Base-by-base conservation (phyloP, 1,139 yeast genomes). In the Yamadazyma epiphylla region DNA sequence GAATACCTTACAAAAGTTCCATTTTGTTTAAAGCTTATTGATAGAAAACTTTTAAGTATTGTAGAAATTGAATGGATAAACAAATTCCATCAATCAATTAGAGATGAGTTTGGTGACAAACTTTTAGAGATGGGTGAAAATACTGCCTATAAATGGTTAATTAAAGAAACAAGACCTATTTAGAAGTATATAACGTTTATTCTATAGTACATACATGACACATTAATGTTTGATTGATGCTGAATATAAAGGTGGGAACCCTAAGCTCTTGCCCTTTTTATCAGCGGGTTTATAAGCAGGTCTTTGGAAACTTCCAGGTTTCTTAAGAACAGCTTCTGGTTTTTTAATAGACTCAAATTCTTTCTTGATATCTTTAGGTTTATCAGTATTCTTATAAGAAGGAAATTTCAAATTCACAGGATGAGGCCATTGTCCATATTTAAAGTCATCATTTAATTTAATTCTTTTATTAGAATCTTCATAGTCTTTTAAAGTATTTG, bases 1-100 rank as follows among this genome's bases (percentile, higher is more conserved):
- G 64, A 60, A 7, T 74, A 74, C 43, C 52, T 72, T 38, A 75
- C 80, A 1, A 58, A 69, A 35, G 77, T 75, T 7, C 81, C 81
- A 3, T 74, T 72, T 42, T 70, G 79, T 36, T 49, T 56, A 23
- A 64, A 59, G 20, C 55, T 75, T 30, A 72, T 75, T 28, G 75
- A 74, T 39, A 45, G 33, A 5, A 34, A 42, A 10, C 52, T 57
- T 33, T 55, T 75, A 30, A 48, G 56, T 3, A 39, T 44, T 0
- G 49, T 57, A n/a, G 80, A 75, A 43, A 44, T 68, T 16, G 45
- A 49, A n/a, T 75, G 80, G 80, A 62, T 75, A 22, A 72, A 74
- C 43, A 56, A 58, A 15, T 75, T 61, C 40, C 72, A 75, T 45
- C 44, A 46, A 25, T 51, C 53, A 28, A 56, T 74, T 11, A 47